Base-by-base conservation (phyloP, 108 stramenopile genomes). In the Pseudonitzschia multistriata region DNA sequence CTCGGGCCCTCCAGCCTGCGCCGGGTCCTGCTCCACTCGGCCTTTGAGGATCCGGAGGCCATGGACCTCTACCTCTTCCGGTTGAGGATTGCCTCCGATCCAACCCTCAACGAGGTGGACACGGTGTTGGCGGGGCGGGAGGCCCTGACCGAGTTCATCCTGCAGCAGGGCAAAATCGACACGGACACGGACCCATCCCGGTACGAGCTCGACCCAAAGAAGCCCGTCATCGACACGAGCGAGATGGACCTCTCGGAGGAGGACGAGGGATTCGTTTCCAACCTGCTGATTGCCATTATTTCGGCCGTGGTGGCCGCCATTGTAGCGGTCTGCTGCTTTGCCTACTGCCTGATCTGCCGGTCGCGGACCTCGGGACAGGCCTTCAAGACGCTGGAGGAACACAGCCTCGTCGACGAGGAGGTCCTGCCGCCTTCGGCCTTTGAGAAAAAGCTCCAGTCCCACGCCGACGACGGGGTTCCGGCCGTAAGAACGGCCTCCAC, bases 1-100 rank as follows among this genome's bases (percentile, higher is more conserved):
- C 34, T 59, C 3, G 57, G 34, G 6, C 31, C 57, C n/a, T 14
- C 33, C 4, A 59, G 13, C 17, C 34, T 59, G 13, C 0, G 15
- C n/a, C 14, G 21, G 31, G 31, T 59, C n/a, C 5, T 66, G 5
- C 30, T 75, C n/a, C 47, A 57, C 5, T 35, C 22, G 7, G 33
- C 74, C 25, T 75, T 75, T 59, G n/a, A 52, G 17, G 62, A 49
- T 33, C 8, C 29, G 11, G 68, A 75, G 40, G 74, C 61, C n/a
- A 34, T 62, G 49, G 67, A 68, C 24, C 35, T 75, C 24, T 75
- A 63, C 28, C 21, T 47, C 13, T 68, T 68, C 22, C 30, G 67
- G 1, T 30, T 75, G 35, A 34, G 60, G 61, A 66, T 75, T 50
- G 56, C 74, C 25, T 15, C 62, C 4, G 74, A 75, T 29, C 27